These are phyloP conservation scores for Neoboletus subvelutipes DNA, from an alignment of 768 basidiomycete species.

Conservation along the genomic window DNA sequence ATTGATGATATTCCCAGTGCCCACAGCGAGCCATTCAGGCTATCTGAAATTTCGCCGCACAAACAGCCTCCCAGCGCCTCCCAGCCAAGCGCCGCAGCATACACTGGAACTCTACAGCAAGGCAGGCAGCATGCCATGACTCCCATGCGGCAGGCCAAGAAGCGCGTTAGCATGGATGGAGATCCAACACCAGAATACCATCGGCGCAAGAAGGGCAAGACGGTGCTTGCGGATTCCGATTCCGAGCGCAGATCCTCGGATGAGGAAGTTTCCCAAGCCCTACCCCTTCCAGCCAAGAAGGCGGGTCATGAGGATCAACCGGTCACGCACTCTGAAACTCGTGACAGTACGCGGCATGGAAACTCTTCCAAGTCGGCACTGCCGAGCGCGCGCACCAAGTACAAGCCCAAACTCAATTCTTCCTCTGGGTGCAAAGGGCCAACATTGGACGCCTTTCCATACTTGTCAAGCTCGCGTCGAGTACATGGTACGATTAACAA, in stretches of 20 bases:
- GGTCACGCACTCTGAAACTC: constrained; percentile 4
- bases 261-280: constrained; percentile 12
- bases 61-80: constrained; percentile 19
- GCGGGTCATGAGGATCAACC: constrained; percentile 6
- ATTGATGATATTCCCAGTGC: neutral
- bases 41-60: constrained; percentile 53
- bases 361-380: constrained; percentile 11
- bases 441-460: constrained; percentile 18
- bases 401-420: constrained; percentile 20
- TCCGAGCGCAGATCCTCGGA: constrained; percentile 18
- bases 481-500: constrained; percentile 6
- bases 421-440: constrained; percentile 18
- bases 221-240: constrained; percentile 7
- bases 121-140: constrained; percentile 30
- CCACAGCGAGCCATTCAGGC: constrained; percentile 34
- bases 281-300: neutral
- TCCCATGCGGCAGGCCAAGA: constrained; percentile 44
- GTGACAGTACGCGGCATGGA: constrained; percentile 2
- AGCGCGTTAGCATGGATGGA: constrained; percentile 43
- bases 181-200: constrained; percentile 20
- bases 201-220: constrained; percentile 36
- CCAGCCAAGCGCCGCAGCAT: constrained; percentile 5
- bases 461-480: constrained; percentile 16
- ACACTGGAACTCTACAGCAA: constrained; percentile 19
- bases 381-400: constrained; percentile 32